phyloP scores from a whole-genome alignment of 441 rosid species.

The Syzygium syzygioides region DNA sequence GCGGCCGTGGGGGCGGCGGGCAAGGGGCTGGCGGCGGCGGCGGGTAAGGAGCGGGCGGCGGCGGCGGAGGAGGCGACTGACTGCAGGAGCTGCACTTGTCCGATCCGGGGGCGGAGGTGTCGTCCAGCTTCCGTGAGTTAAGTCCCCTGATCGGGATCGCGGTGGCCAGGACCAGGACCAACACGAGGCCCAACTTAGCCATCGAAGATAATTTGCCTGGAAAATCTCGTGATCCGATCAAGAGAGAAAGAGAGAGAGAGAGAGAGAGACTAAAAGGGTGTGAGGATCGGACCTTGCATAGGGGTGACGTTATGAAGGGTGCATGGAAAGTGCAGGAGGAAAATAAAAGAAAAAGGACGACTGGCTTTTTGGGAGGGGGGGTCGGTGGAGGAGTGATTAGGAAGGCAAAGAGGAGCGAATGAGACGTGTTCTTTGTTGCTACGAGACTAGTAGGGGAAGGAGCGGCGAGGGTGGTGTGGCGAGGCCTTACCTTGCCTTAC shows the following conservation, averaged over 20 bases:
- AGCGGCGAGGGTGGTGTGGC: not conserved
- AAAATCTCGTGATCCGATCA: not conserved
- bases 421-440: not conserved
- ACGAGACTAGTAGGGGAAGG: not conserved
- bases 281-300: not conserved
- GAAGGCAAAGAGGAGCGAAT: slow-evolving; percentile 5
- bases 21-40: slow-evolving; percentile 14
- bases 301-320: slow-evolving; percentile 15
- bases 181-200: not conserved
- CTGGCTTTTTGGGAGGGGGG: not conserved
- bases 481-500: not conserved
- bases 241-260: too few relatives aligned
- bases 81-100: slow-evolving; percentile 50
- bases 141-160: slow-evolving; percentile 21
- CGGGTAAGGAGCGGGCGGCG: slow-evolving; percentile 22
- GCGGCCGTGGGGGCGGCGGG: slow-evolving; percentile 2
- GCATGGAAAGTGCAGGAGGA: slow-evolving; percentile 18
- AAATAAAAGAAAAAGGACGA: not conserved
- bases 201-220: not conserved
- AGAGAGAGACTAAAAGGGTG: not conserved
- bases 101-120: slow-evolving; percentile 16
- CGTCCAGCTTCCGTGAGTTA: slow-evolving; percentile 36
- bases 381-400: not conserved
- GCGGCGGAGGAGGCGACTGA: slow-evolving; percentile 16
- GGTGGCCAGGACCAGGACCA: slow-evolving; percentile 10